Conservation (phyloP, 768 basidiomycete genomes). For the Tricholoma sp. region DNA sequence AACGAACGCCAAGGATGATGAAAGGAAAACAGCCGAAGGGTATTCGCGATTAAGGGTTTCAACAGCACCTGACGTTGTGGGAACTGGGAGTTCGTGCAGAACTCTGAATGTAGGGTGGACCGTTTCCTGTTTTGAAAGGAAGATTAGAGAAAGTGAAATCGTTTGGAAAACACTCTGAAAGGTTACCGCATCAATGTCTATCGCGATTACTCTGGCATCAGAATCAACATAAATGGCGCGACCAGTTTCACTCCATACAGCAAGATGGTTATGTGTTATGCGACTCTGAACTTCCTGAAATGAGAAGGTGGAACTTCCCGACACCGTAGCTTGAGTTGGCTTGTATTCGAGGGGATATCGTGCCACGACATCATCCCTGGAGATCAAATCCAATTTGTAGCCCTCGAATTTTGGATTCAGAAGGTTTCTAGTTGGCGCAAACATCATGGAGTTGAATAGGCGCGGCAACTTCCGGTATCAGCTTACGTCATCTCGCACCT, state of each 20-base stretch:
- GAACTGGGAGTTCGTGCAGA: constrained; percentile 55
- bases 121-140: constrained; percentile 41
- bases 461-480: constrained; percentile 4
- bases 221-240: constrained; percentile 66
- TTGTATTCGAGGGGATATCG: constrained; percentile 48
- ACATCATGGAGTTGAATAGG: constrained; percentile 13
- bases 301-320: constrained; percentile 56
- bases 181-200: constrained; percentile 58
- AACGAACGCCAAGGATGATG: constrained; percentile 44
- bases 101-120: constrained; percentile 47
- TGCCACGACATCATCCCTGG: constrained; percentile 49
- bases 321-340: constrained; percentile 56
- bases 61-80: constrained; percentile 37
- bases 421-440: constrained; percentile 46
- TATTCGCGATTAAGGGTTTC: constrained; percentile 58
- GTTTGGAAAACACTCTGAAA: neutral
- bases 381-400: constrained; percentile 64
- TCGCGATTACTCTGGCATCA: constrained; percentile 51
- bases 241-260: constrained; percentile 38
- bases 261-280: constrained; percentile 80
- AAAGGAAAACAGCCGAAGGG: constrained; percentile 61
- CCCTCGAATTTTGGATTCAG: constrained; percentile 84
- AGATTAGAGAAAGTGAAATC: constrained; percentile 6
- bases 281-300: constrained; percentile 82
- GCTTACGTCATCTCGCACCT: no score